Conservation (phyloP, 305 asterid genomes). For the Solanum hybrid region DNA sequence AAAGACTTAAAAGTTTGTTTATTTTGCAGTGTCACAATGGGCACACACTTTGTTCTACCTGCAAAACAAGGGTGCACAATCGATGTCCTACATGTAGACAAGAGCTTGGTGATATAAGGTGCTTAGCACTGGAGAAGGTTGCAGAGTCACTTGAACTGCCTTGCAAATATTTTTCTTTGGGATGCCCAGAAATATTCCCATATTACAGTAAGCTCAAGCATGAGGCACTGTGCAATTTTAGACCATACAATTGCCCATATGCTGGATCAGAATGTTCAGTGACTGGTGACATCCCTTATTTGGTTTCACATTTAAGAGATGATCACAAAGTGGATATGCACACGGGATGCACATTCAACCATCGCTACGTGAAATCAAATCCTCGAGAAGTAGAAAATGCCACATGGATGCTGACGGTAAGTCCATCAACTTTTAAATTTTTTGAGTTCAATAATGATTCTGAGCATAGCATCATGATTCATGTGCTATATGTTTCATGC, state of each 20-base stretch:
- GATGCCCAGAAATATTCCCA: slow-evolving; percentile 72
- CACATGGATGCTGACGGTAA: slow-evolving; percentile 81
- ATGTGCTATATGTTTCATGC: background rate
- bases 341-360: slow-evolving; percentile 70
- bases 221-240: slow-evolving; percentile 54
- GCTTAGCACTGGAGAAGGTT: slow-evolving; percentile 78
- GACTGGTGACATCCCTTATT: slow-evolving; percentile 61
- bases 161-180: slow-evolving; percentile 57
- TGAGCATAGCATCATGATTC: background rate
- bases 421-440: slow-evolving; percentile 14
- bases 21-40: slow-evolving; percentile 72
- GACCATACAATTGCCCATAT: slow-evolving; percentile 63
- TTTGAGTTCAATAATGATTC: background rate
- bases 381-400: slow-evolving; percentile 88
- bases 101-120: slow-evolving; percentile 84
- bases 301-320: slow-evolving; percentile 68
- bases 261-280: slow-evolving; percentile 72
- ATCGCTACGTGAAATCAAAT: slow-evolving; percentile 71
- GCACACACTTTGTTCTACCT: slow-evolving; percentile 73
- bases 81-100: slow-evolving; percentile 84
- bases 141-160: slow-evolving; percentile 77
- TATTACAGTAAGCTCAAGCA: slow-evolving; percentile 79
- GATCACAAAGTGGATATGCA: slow-evolving; percentile 89
- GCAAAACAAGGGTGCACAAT: slow-evolving; percentile 69
- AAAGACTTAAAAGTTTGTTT: background rate